Conservation (phyloP, 306 rosid species). For the Dalbergia oliveri region DNA sequence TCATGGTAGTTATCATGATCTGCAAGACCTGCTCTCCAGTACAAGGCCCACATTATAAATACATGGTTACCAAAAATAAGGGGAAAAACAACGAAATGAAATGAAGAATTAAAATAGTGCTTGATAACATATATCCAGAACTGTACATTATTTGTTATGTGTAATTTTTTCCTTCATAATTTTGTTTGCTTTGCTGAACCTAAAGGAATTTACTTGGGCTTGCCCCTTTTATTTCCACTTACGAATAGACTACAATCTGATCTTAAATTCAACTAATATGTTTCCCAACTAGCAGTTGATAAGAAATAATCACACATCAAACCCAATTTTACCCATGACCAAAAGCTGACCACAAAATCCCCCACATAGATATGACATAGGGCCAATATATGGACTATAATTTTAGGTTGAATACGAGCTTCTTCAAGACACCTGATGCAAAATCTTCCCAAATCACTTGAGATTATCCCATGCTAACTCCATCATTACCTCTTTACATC, state of each 20-base stretch:
- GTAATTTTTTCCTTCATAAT: slow-evolving; percentile 24
- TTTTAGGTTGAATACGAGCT: neutral
- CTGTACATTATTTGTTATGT: slow-evolving; percentile 2
- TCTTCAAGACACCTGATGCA: neutral
- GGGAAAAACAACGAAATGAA: neutral
- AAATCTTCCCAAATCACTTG: neutral
- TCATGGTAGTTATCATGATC: slow-evolving; percentile 99
- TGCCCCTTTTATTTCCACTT: slow-evolving; percentile 25
- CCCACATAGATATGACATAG: neutral
- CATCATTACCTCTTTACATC: neutral
- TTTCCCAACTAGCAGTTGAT: slow-evolving; percentile 33
- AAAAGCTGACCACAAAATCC: slow-evolving; percentile 29
- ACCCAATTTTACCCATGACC: slow-evolving; percentile 29
- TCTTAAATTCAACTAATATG: slow-evolving; percentile 19
- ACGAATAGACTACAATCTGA: slow-evolving; percentile 19
- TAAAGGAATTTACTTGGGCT: slow-evolving; percentile 24
- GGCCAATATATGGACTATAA: neutral
- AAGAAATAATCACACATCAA: slow-evolving; percentile 2
- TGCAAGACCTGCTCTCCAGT: slow-evolving; percentile 77
- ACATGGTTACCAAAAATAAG: slow-evolving; percentile 33
- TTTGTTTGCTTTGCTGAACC: slow-evolving; percentile 33
- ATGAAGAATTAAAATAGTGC: slow-evolving; percentile 25
- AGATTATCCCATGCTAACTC: slow-evolving; percentile 5
- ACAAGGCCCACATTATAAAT: slow-evolving; percentile 40
- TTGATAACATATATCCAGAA: slow-evolving; percentile 19